Base-by-base conservation (phyloP, 2,329 filamentous ascomycete species). In the Diaporthe batatas region DNA sequence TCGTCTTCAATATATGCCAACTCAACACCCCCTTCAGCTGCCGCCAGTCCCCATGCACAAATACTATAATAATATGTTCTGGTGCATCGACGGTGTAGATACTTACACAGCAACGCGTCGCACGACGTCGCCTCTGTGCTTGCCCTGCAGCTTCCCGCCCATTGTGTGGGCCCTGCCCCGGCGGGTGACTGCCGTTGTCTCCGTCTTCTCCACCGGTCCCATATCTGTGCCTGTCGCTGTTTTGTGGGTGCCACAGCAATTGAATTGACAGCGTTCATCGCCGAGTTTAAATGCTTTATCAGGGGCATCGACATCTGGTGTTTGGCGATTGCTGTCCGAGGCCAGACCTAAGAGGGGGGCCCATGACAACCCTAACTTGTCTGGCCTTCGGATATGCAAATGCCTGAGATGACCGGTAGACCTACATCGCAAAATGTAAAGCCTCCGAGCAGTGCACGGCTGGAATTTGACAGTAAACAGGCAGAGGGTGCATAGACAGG, bases 141-240 rank as follows among this genome's bases (percentile, higher is more conserved):
- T 29, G 57, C n/a, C 10, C 59, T 65, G 59, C 42, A 51, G 29
- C 44, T 51, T 51, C 59, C 59, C 59, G 59, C 25, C 29, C 11
- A 51, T 23, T 21, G 44, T 21, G 44, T 36, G 59, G 29, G 25
- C 11, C 36, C 44, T 32, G 25, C 16, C 59, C 29, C 29, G 59
- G 42, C 44, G 44, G 44, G 18, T 51, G 11, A 51, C 59, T 65
- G 42, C 42, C 44, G 59, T 25, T 39, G 42, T 51, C 59, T 51
- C 59, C 59, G 51, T 65, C 11, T 36, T 51, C 59, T 25, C 59
- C 59, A 51, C 59, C 59, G 14, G 44, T 21, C 25, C 59, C 59
- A 49, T 12, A 42, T 23, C 59, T 14, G 44, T 65, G 59, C 59
- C 32, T 34, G 32, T 34, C 7, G 32, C 7, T 34, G 32, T 34